Conservation (phyloP, 1,284 basidiomycete species). For the Ustilago esculenta region DNA sequence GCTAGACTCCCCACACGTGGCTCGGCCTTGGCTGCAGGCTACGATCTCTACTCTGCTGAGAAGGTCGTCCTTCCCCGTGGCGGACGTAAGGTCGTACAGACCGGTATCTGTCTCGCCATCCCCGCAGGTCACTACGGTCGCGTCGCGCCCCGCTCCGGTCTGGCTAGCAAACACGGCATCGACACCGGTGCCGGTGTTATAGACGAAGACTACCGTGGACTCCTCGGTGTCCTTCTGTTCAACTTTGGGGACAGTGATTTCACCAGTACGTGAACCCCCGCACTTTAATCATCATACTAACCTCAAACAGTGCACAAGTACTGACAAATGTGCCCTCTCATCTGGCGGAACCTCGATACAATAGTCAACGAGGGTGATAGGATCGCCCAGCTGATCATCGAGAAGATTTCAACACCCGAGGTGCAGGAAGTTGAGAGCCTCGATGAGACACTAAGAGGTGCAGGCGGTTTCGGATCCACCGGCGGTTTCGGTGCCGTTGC, state of each 20-base stretch:
- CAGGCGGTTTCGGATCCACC: slow-evolving; percentile 92
- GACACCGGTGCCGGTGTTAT: slow-evolving; percentile 96
- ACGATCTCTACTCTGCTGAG: slow-evolving; percentile 86
- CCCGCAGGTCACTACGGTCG: slow-evolving; percentile 93
- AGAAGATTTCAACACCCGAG: slow-evolving; percentile 86
- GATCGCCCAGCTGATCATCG: slow-evolving; percentile 91
- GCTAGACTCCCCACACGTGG: slow-evolving; percentile 89
- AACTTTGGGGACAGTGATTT: slow-evolving; percentile 87
- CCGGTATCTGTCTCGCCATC: slow-evolving; percentile 90
- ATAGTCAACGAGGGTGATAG: slow-evolving; percentile 93
- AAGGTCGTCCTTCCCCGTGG: slow-evolving; percentile 55
- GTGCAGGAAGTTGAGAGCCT: slow-evolving; percentile 86
- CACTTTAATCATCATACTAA: too few species aligned
- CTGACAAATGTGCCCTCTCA: not conserved
- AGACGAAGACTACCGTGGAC: slow-evolving; percentile 93
- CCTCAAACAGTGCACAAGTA: too few species aligned
- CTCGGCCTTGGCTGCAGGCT: slow-evolving; percentile 85
- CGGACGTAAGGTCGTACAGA: slow-evolving; percentile 88
- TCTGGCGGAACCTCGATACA: too few species aligned
- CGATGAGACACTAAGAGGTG: slow-evolving; percentile 82
- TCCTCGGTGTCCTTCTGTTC: slow-evolving; percentile 92
- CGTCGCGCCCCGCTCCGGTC: slow-evolving; percentile 90
- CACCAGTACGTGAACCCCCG: slow-evolving; percentile 77
- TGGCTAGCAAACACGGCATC: slow-evolving; percentile 95
- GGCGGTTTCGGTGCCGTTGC: slow-evolving; percentile 70